Conservation (phyloP, 768 basidiomycete species). For the Clitopilus hobsonii region DNA sequence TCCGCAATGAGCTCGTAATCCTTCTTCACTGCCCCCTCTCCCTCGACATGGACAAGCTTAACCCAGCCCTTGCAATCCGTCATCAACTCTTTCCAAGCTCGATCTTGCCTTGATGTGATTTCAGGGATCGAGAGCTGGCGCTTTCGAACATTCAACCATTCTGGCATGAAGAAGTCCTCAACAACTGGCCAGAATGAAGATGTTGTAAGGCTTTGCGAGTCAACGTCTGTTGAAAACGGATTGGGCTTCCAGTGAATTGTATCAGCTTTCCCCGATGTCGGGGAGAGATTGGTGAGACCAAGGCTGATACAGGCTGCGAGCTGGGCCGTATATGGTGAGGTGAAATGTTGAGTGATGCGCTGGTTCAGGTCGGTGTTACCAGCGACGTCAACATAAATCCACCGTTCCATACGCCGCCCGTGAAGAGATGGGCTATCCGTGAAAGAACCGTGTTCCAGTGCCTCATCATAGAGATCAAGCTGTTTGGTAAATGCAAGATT, state of each 20-base stretch:
- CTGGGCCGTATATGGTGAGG: conserved; percentile 25
- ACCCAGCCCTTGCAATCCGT: conserved; percentile 53
- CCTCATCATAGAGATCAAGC: conserved; percentile 53
- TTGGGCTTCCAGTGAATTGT: conserved; percentile 35
- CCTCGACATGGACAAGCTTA: conserved; percentile 41
- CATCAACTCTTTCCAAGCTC: conserved; percentile 61
- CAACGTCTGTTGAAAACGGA: conserved; percentile 3
- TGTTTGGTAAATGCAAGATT: conserved; percentile 52
- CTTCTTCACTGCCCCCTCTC: conserved; percentile 39
- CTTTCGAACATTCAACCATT: conserved; percentile 58
- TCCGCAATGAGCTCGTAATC: conserved; percentile 43
- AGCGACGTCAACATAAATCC: conserved; percentile 64
- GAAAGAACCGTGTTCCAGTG: conserved; percentile 50
- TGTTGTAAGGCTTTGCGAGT: not conserved
- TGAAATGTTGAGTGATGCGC: conserved; percentile 37
- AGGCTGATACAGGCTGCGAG: conserved; percentile 42
- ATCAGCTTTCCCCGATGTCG: conserved; percentile 28
- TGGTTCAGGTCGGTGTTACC: conserved; percentile 49
- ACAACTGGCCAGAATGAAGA: conserved; percentile 28
- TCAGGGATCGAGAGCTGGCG: conserved; percentile 39
- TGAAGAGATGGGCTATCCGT: conserved; percentile 23
- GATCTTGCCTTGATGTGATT: conserved; percentile 45
- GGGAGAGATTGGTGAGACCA: conserved; percentile 54
- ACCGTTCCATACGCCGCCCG: conserved; percentile 23
- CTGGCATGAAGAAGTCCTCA: conserved; percentile 65